These are phyloP conservation scores for Cairneyella variabilis DNA, from an alignment of 495 filamentous ascomycete genomes.

Conservation along the genomic window DNA sequence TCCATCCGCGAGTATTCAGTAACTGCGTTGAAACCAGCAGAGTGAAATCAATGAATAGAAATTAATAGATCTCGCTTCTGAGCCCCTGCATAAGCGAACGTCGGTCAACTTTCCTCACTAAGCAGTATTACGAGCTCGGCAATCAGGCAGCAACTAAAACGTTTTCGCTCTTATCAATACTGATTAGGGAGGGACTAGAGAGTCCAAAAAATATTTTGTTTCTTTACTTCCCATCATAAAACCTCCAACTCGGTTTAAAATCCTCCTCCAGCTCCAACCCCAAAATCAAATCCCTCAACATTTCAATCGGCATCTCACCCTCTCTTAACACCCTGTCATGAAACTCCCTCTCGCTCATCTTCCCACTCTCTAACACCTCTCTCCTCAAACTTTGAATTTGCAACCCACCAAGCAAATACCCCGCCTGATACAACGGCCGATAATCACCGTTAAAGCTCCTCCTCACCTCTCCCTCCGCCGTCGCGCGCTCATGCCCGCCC, in stretches of 20 bases:
- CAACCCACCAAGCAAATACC: conserved; percentile 49
- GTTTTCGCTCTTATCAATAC: no score
- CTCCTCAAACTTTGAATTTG: conserved; percentile 40
- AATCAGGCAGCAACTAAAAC: no score
- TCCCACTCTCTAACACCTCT: conserved; percentile 29
- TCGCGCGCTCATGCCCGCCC: conserved; percentile 50
- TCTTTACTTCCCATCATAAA: conserved; percentile 14
- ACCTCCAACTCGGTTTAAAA: conserved; percentile 12
- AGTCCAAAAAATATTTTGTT: no score
- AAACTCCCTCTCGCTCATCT: conserved; percentile 42
- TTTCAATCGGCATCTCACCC: conserved; percentile 49
- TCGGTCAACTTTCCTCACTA: no score
- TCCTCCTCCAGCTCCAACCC: conserved; percentile 20
- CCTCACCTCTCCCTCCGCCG: conserved; percentile 53
- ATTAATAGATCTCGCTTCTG: no score
- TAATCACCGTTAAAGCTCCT: conserved; percentile 43
- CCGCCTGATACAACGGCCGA: conserved; percentile 47
- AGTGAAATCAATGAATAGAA: no score
- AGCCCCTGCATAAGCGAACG: no score
- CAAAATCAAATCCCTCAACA: conserved; percentile 42
- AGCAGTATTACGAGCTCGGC: no score
- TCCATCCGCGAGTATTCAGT: no score
- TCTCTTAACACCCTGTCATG: conserved; percentile 42
- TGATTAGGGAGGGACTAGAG: no score
- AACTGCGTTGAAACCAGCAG: no score